Percentiles rank a stretch among this genome's conserved stretches.
Evolutionary conservation across 2,329 filamentous ascomycete species (phyloP).

Genomic region (Penicillium sp.): DNA sequence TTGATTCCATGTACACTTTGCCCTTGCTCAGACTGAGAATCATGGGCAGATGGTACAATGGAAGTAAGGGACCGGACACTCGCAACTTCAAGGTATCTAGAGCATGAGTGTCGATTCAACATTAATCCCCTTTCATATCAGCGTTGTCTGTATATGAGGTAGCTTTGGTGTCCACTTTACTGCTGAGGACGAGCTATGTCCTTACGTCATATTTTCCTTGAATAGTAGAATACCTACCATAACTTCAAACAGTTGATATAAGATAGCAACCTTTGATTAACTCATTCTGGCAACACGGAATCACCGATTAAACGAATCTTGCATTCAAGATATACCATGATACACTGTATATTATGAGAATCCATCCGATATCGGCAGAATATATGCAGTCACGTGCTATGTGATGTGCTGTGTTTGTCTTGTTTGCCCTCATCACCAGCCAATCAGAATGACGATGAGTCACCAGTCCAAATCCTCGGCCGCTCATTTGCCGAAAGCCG

Average conservation of each 20-base stretch:
- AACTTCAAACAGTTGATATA: not conserved
- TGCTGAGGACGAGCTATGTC: not conserved
- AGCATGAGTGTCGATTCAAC: too few relatives aligned
- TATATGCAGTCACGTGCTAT: not conserved
- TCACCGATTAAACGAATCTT: not conserved
- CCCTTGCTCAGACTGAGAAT: too few relatives aligned
- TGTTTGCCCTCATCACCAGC: slow-evolving; percentile 15
- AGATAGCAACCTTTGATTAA: not conserved
- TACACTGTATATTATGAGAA: not conserved
- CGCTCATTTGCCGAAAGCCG: slow-evolving; percentile 27
- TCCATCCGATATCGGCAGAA: slow-evolving; percentile 20
- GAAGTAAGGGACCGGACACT: not conserved
- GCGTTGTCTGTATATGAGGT: not conserved
- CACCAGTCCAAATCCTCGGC: slow-evolving; percentile 18
- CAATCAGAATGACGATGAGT: slow-evolving; percentile 26
- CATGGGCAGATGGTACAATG: not conserved
- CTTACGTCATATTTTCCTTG: not conserved
- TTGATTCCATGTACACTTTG: not conserved
- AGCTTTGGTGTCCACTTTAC: not conserved
- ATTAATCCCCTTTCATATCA: too few relatives aligned
- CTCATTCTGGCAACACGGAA: not conserved
- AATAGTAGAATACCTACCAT: not conserved
- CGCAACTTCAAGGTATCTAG: not conserved
- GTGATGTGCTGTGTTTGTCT: slow-evolving; percentile 12
- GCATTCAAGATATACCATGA: not conserved